Base-by-base conservation (phyloP, 768 basidiomycete species). In the Lentinula boryana region DNA sequence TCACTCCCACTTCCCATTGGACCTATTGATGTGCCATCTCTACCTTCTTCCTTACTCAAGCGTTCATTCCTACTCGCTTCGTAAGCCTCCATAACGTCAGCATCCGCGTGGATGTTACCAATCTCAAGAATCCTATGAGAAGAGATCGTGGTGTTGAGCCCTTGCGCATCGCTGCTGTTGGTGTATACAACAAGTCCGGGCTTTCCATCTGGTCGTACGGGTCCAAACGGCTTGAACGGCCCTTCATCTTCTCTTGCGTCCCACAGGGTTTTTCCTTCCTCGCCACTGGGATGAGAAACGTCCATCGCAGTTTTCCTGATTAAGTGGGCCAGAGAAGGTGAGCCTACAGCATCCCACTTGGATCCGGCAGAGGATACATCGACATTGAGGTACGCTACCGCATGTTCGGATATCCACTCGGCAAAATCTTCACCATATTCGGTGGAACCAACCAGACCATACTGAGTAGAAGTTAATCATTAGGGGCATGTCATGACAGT, bases 371-470 rank as follows among this genome's bases (percentile, higher is more conserved):
- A 85, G 2, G 89, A 84, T 7, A 80, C 78, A 66, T 92, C 85
- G 27, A 95, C 79, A 68, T 97, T 97, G 60, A 97, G 74, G 69
- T 98, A 98, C 13, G 91, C 82, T 15, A 91, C 93, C 48, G 87
- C 89, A 63, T 95, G 83, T 36, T 88, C 76, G 43, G 82, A 79
- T 41, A 98, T 84, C 85, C 89, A 96, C 15, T 83, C 79, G 0
- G 85, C 69, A 68, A 96, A 98, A 69, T 98, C 96, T 71, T 98
- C 96, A 2, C 87, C 93, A 83, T 89, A 96, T 72, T 98, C 96
- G 3, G 92, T 95, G 67, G 87, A 90, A 31, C 95, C 95, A 40
- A 92, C 70, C 44, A 93, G 79, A 27, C 90, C 91, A 57, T 83
- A 81, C 80, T 81, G 57, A 35, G 10, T n/a, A 7, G n/a, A 32